These are phyloP conservation scores for Dendrobium officinale DNA, from an alignment of 106 monocot species.

Conservation along the genomic window DNA sequence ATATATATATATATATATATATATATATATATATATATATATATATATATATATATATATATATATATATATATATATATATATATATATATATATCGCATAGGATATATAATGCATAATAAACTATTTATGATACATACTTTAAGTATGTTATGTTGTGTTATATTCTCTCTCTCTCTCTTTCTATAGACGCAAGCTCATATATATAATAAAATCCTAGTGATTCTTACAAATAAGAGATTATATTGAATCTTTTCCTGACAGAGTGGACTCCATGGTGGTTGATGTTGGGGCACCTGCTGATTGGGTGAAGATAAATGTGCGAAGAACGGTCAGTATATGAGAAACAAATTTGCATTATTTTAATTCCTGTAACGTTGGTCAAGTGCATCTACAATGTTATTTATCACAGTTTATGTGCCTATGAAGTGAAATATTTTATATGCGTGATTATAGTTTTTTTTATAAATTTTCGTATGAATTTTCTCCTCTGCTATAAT, in stretches of 20 bases:
- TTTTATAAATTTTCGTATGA: no score
- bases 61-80: no score
- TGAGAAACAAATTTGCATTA: not conserved
- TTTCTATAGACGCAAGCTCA: no score
- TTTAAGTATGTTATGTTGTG: no score
- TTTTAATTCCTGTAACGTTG: not conserved
- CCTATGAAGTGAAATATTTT: no score
- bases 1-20: no score
- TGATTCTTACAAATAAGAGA: not conserved
- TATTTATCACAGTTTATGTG: not conserved
- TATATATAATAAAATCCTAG: not conserved
- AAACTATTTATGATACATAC: not conserved
- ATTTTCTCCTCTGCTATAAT: no score
- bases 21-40: no score
- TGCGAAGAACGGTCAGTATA: constrained; percentile 67
- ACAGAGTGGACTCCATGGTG: constrained; percentile 64
- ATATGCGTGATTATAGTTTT: no score
- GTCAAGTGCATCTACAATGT: not conserved
- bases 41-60: no score
- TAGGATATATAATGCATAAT: not conserved
- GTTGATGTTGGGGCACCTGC: constrained; percentile 82
- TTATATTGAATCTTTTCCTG: not conserved
- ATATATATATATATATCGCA: no score
- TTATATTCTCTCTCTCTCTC: no score
- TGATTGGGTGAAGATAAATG: constrained; percentile 99